These are phyloP conservation scores for Pterocarpus macrocarpus DNA, from an alignment of 306 rosid species.

Conservation along the genomic window DNA sequence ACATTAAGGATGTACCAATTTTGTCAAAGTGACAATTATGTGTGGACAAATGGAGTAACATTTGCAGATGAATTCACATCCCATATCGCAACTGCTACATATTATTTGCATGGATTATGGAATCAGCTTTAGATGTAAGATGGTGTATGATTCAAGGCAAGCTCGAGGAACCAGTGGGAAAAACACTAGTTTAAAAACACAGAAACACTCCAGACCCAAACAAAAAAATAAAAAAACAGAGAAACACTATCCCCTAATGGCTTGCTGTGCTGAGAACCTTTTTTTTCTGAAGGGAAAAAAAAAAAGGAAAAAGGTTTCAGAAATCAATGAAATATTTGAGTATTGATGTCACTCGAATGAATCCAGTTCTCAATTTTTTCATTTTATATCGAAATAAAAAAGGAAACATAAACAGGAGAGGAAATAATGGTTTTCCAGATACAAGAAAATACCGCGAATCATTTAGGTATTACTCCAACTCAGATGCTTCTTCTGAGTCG, in stretches of 20 bases:
- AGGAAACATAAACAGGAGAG: conserved; percentile 17
- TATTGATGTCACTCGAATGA: neutral
- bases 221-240: no score
- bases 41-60: no score
- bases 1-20: no score
- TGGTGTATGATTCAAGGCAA: neutral
- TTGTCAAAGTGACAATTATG: no score
- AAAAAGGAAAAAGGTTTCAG: no score
- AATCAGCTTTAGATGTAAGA: neutral
- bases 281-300: no score
- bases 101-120: neutral
- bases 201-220: neutral
- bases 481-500: conserved; percentile 80
- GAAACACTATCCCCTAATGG: no score
- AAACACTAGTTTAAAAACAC: neutral
- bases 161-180: neutral
- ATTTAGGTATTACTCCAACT: conserved; percentile 52
- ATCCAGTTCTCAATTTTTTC: neutral
- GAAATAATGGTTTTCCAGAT: conserved; percentile 13
- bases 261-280: no score
- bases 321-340: no score
- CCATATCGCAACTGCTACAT: neutral
- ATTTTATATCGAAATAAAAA: conserved; percentile 6
- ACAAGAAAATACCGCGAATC: conserved; percentile 54
- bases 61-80: neutral